Base-by-base conservation (phyloP, 106 monocot species). In the Acanthochlamys bracteata region DNA sequence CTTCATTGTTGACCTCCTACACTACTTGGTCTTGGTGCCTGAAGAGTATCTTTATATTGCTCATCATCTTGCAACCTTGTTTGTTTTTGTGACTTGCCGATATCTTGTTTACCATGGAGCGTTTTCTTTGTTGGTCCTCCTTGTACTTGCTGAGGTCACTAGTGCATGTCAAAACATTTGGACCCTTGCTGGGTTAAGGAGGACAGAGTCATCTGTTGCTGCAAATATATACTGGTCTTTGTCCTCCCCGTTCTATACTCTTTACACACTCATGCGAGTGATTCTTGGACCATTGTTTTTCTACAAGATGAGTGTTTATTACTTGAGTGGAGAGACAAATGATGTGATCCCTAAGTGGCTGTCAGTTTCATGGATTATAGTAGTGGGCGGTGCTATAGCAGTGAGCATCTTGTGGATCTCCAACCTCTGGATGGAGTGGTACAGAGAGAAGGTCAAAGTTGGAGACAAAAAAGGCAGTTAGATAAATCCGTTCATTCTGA, bases 61-160 rank as follows among this genome's bases (percentile, higher is more conserved):
- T 17, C 96, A 98, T 75, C 96, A 98, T 64, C 71, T 98, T n/a
- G 96, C 96, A 3, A 98, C 96, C 4, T 82, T 98, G 40, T 98
- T 98, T 25, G 96, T 98, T 27, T 91, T 98, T 64, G 20, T 88
- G 54, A 98, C 96, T 12, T 98, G 96, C 43, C 75, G 96, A 7
- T 83, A 80, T 57, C 52, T 91, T 11, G 83, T 76, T 26, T 70
- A 67, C 4, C 96, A 88, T 20, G 96, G 96, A 13, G 88, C 85
- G 1, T 80, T 77, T 46, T 69, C 96, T 0, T 23, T 98, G 11
- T 56, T 98, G 57, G 88, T 84, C 0, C 85, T 98, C 10, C 71
- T 98, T 4, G 65, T 85, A 39, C 72, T 91, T 4, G 96, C 96
- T 0, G 96, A 98, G 71, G 67, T 85, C 40, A 98, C 91, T 53